These are phyloP conservation scores for Pythium sukuiense DNA, from an alignment of 352 stramenopile genomes.

Conservation along the genomic window DNA sequence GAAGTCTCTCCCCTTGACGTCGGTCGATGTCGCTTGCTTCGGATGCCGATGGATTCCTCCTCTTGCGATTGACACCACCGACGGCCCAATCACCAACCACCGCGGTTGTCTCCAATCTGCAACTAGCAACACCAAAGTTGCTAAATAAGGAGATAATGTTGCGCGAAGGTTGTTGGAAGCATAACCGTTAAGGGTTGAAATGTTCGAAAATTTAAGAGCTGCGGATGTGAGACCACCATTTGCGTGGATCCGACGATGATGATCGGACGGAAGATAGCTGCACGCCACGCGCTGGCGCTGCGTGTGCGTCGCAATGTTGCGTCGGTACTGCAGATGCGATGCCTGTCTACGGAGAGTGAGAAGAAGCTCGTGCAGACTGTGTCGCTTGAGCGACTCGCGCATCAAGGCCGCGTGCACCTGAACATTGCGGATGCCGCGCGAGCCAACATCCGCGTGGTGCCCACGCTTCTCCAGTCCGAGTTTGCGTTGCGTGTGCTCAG, in stretches of 20 bases:
- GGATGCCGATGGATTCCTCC: conserved; percentile 21
- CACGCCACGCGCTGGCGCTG: conserved; percentile 2
- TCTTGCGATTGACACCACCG: neutral
- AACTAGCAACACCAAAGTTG: conserved; percentile 12
- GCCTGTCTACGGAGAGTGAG: neutral
- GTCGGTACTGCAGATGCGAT: neutral
- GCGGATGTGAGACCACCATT: neutral
- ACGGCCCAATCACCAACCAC: conserved; percentile 30
- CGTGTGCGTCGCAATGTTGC: neutral
- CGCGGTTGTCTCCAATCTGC: conserved; percentile 6
- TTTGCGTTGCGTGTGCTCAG: conserved; percentile 41
- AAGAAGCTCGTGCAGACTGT: conserved; percentile 24
- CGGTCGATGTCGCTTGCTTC: neutral
- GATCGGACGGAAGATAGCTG: conserved; percentile 5
- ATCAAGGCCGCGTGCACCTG: conserved; percentile 46
- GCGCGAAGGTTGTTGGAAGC: conserved; percentile 14
- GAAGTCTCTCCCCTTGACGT: neutral
- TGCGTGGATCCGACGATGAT: conserved; percentile 6
- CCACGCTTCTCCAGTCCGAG: conserved; percentile 47
- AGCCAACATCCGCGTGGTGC: conserved; percentile 47
- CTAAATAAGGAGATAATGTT: conserved; percentile 10
- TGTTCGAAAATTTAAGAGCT: neutral
- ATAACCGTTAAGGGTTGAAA: conserved; percentile 1
- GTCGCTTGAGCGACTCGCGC: conserved; percentile 39
- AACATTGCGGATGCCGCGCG: conserved; percentile 34